Conservation (phyloP, 495 filamentous ascomycete genomes). For the Mycothermus thermophilus region DNA sequence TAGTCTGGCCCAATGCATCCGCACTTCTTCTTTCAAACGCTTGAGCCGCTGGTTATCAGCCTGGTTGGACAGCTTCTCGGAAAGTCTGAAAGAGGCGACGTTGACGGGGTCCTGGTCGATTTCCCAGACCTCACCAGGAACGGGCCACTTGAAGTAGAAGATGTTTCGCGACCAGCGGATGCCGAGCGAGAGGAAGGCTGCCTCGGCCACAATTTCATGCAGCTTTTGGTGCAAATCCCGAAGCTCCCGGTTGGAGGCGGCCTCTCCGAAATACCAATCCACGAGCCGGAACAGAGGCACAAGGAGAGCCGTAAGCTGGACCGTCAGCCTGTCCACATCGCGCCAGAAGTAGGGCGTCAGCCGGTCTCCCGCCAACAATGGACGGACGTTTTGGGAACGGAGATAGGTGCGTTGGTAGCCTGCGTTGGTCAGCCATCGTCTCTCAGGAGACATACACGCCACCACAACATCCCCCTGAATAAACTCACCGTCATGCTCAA, state of each 20-base stretch:
- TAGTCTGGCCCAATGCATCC: no score
- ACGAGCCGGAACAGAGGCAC: conserved; percentile 28
- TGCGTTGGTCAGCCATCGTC: conserved; percentile 11
- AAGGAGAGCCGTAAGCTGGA: conserved; percentile 27
- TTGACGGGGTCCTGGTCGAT: conserved; percentile 24
- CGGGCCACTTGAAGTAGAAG: conserved; percentile 28
- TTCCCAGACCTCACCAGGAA: conserved; percentile 28
- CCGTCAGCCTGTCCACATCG: conserved; percentile 25
- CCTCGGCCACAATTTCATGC: conserved; percentile 30
- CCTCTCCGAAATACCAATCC: conserved; percentile 15
- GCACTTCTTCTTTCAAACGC: no score
- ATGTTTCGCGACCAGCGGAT: conserved; percentile 31
- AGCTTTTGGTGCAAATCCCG: conserved; percentile 27
- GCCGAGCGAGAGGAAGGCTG: conserved; percentile 30
- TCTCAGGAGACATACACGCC: background rate
- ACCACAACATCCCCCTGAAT: background rate
- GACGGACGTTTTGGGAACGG: conserved; percentile 18
- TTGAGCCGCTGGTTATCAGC: no score
- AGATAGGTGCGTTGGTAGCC: conserved; percentile 29
- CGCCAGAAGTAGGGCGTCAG: conserved; percentile 31
- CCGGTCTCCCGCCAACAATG: conserved; percentile 12
- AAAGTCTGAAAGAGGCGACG: conserved; percentile 16
- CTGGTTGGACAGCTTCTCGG: conserved; percentile 9
- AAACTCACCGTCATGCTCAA: conserved; percentile 27
- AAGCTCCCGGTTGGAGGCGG: conserved; percentile 1